Evolutionary conservation across 192 early-diverging fungal genomes (phyloP).

Genomic region (Chytriomyces confervae): DNA sequence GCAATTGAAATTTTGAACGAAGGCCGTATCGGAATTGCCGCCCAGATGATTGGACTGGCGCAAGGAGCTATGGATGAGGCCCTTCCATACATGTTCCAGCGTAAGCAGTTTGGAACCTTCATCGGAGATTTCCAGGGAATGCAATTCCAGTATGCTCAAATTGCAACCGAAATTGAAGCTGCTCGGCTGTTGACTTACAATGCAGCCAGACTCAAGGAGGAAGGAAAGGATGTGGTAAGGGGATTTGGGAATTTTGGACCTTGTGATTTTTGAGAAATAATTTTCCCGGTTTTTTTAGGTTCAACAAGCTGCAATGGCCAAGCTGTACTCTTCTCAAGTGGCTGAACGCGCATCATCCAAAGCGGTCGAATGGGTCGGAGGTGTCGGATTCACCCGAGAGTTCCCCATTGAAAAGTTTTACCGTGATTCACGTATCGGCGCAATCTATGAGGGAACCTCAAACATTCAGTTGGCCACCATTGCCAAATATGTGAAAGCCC

Average conservation of each 20-base stretch:
- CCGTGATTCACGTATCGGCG: conserved; percentile 96
- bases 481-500: conserved; percentile 63
- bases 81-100: conserved; percentile 90
- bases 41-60: conserved; percentile 96
- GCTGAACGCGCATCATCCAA: conserved; percentile 87
- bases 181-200: conserved; percentile 96
- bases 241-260: not conserved
- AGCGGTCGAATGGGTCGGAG: conserved; percentile 97
- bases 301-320: conserved; percentile 98
- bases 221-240: conserved; percentile 81
- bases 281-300: not conserved
- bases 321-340: conserved; percentile 93
- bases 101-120: conserved; percentile 87
- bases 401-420: conserved; percentile 93
- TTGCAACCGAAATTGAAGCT: conserved; percentile 95
- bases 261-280: not conserved
- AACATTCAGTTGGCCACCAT: conserved; percentile 98
- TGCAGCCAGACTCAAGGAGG: conserved; percentile 92
- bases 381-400: conserved; percentile 92
- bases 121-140: conserved; percentile 87
- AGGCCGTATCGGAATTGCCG: conserved; percentile 97
- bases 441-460: conserved; percentile 91
- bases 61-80: conserved; percentile 91
- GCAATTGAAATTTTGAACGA: conserved; percentile 99
- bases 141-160: conserved; percentile 81